These are phyloP conservation scores for Areca catechu DNA, from an alignment of 176 grass and related monocot genomes.

Conservation along the genomic window DNA sequence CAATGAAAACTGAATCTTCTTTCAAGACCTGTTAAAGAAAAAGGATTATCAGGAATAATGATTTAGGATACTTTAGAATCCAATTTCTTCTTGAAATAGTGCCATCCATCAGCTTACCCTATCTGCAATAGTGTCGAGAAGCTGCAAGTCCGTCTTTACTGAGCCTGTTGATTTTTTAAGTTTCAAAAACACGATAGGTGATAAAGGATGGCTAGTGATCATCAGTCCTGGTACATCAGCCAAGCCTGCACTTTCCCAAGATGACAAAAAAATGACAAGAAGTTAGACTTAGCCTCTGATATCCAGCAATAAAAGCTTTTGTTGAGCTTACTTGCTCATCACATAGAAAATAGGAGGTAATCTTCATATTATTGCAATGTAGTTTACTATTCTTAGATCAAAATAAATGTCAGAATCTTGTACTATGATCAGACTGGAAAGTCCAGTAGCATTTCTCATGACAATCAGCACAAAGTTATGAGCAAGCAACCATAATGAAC, in stretches of 20 bases:
- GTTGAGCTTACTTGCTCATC: too few relatives aligned
- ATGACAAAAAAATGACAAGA: too few relatives aligned
- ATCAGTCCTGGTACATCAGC: constrained; percentile 51
- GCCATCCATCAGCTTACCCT: constrained; percentile 25
- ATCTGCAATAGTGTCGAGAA: constrained; percentile 61
- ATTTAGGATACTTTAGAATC: not conserved
- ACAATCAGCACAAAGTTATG: too few relatives aligned
- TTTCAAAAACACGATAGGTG: constrained; percentile 70
- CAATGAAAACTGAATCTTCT: constrained; percentile 18
- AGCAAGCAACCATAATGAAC: too few relatives aligned
- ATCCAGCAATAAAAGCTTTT: too few relatives aligned
- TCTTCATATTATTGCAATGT: not conserved
- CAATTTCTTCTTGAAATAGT: not conserved
- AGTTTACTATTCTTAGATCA: too few relatives aligned
- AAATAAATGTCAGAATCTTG: too few relatives aligned
- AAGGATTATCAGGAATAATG: not conserved
- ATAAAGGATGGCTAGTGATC: constrained; percentile 61
- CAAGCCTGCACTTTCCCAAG: constrained; percentile 37
- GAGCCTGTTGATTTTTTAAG: constrained; percentile 74
- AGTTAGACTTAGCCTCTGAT: too few relatives aligned
- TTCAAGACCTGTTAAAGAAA: not conserved
- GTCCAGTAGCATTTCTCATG: too few relatives aligned
- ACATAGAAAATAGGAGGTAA: too few relatives aligned
- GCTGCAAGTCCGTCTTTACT: constrained; percentile 33
- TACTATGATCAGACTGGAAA: too few relatives aligned